Evolutionary conservation across 352 stramenopile species (phyloP).

Genomic region (Globisporangium splendens): DNA sequence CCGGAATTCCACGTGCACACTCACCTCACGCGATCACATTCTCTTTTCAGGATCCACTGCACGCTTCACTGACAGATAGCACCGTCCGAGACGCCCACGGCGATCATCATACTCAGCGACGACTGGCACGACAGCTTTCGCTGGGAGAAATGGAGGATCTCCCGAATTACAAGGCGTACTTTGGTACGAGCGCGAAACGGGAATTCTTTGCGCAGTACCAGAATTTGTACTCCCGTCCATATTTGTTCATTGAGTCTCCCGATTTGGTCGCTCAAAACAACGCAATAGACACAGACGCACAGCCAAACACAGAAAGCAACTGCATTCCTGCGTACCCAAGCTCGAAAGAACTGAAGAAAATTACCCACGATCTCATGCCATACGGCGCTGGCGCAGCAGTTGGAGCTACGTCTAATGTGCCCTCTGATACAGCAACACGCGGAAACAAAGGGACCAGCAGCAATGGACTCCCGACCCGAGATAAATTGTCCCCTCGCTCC

Average conservation of each 20-base stretch:
- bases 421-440: neutral
- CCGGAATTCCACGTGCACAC: neutral
- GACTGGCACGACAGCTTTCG: conserved; percentile 26
- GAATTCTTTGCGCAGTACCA: conserved; percentile 66
- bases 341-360: conserved; percentile 33
- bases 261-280: neutral
- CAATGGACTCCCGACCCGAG: conserved; percentile 26
- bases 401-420: neutral
- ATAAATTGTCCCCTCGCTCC: conserved; percentile 60
- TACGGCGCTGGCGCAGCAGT: conserved; percentile 11
- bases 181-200: conserved; percentile 47
- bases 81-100: neutral
- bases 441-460: conserved; percentile 9
- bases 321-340: conserved; percentile 45
- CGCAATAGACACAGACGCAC: neutral
- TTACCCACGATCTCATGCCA: conserved; percentile 24
- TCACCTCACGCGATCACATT: neutral
- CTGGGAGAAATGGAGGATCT: conserved; percentile 38
- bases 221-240: conserved; percentile 56
- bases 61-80: neutral
- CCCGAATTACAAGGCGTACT: conserved; percentile 52
- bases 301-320: conserved; percentile 11
- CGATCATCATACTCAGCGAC: conserved; percentile 3
- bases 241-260: conserved; percentile 47
- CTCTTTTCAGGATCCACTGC: conserved; percentile 4